Base-by-base conservation (phyloP, 257 asterid species). In the Salvia splendens region DNA sequence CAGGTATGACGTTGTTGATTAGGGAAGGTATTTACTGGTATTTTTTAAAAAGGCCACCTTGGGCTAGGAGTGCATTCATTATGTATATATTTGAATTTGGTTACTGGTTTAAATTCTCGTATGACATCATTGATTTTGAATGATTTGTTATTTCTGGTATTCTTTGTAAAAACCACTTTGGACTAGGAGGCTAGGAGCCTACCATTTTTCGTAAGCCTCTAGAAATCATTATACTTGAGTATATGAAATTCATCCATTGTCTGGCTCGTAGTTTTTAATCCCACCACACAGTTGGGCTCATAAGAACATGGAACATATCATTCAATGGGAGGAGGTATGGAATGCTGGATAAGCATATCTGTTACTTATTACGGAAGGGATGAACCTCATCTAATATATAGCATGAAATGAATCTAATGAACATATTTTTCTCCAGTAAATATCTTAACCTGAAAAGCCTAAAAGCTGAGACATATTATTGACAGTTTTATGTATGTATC, bases 11-110 rank as follows among this genome's bases (percentile, higher is more conserved):
- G 20, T 46, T 24, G 4, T 40, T 61, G 43, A 24, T 41, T 10
- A 14, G 32, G 36, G 67, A 45, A 17, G 62, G 61, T 72, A 36
- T 72, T 10, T 47, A n/a, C 2, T 41, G 14, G 42, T 50, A 71
- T 5, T 20, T 4, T 40, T 57, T 12, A 15, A 16, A n/a, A 53
- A 17, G 15, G 12, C 4, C 12, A 12, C 48, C 8, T 3, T 20
- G 12, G 41, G 6, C 40, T 24, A 3, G 58, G 14, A 9, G 3
- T 32, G 36, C 58, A 20, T 17, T 52, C 35, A 20, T 20, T 51
- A 4, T 3, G 7, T n/a, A 0, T 9, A 8, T 52, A 11, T 52
- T 16, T 65, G 65, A 20, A 50, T 36, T 53, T 56, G 14, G 56
- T 40, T 9, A 3, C 35, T 53, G 61, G 30, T 33, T 4, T 14